These are phyloP conservation scores for Penicillium sp. DNA, from an alignment of 2,329 filamentous ascomycete genomes.

Conservation along the genomic window DNA sequence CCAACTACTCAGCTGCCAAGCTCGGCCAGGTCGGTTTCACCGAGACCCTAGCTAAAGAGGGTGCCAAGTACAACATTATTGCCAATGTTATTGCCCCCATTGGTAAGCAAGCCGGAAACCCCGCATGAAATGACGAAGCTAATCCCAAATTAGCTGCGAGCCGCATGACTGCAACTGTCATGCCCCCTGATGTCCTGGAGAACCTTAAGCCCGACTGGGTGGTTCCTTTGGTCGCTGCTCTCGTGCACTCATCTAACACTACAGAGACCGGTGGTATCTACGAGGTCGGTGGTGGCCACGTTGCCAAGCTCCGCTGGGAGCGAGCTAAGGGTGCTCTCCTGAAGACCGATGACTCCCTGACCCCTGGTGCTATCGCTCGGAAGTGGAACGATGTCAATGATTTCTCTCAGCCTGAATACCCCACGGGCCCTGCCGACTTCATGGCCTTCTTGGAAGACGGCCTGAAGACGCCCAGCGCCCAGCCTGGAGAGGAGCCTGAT, in stretches of 20 bases:
- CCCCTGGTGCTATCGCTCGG: conserved; percentile 79
- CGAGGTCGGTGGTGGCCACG: conserved; percentile 87
- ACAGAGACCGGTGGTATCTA: conserved; percentile 84
- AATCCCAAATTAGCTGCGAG: conserved; percentile 63
- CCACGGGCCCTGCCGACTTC: conserved; percentile 83
- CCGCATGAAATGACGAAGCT: neutral
- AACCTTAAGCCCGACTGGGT: conserved; percentile 91
- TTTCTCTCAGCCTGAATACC: conserved; percentile 80
- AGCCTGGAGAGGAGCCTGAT: conserved; percentile 69
- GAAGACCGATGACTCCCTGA: conserved; percentile 84
- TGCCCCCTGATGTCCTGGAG: conserved; percentile 88
- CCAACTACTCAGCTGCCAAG: conserved; percentile 97
- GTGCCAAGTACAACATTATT: conserved; percentile 95
- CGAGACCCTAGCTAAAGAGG: conserved; percentile 96
- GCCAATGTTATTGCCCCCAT: conserved; percentile 94
- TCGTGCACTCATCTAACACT: conserved; percentile 82
- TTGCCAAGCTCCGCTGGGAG: conserved; percentile 95
- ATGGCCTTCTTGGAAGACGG: conserved; percentile 80
- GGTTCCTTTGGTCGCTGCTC: conserved; percentile 82
- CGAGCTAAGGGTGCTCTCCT: conserved; percentile 83
- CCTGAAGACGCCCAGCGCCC: conserved; percentile 70
- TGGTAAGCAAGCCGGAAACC: conserved; percentile 30
- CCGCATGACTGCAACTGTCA: conserved; percentile 91
- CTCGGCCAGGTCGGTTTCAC: conserved; percentile 94
- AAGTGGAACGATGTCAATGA: conserved; percentile 87